Evolutionary conservation across 768 basidiomycete genomes (phyloP).

Genomic region (Lactarius sp.): DNA sequence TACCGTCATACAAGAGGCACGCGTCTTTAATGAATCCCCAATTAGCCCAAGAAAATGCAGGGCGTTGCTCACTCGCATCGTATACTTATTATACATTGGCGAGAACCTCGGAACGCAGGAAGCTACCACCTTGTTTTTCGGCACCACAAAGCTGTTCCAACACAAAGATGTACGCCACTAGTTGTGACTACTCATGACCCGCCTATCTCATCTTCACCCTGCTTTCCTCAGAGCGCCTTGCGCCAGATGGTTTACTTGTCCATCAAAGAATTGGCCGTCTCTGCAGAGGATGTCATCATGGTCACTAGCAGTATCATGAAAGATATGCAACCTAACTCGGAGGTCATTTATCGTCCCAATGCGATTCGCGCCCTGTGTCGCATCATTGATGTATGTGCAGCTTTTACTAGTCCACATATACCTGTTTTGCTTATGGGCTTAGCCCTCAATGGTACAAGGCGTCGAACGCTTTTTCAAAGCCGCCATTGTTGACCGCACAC

Average conservation of each 20-base stretch:
- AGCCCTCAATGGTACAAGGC: slow-evolving; percentile 99
- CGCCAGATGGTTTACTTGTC: slow-evolving; percentile 98
- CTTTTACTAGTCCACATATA: slow-evolving; percentile 2
- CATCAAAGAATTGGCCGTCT: slow-evolving; percentile 93
- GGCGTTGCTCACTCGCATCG: slow-evolving; percentile 91
- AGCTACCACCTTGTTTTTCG: slow-evolving; percentile 97
- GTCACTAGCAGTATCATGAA: slow-evolving; percentile 99
- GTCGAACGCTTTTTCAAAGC: slow-evolving; percentile 99
- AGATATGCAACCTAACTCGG: slow-evolving; percentile 98
- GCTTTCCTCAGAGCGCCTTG: slow-evolving; percentile 66
- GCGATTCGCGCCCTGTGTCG: slow-evolving; percentile 93
- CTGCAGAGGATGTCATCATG: slow-evolving; percentile 99
- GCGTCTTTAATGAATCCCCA: slow-evolving; percentile 98
- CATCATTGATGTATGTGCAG: slow-evolving; percentile 86
- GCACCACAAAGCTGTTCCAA: slow-evolving; percentile 97
- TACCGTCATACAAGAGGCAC: slow-evolving; percentile 95
- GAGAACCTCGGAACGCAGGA: slow-evolving; percentile 94
- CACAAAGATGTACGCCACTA: slow-evolving; percentile 87
- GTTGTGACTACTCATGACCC: neutral
- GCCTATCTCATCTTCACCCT: neutral
- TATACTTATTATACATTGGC: slow-evolving; percentile 93
- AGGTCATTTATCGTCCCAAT: slow-evolving; percentile 97
- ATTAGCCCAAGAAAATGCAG: slow-evolving; percentile 97
- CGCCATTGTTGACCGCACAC: slow-evolving; percentile 94
- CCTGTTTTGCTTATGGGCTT: slow-evolving; percentile 20